phyloP scores from a whole-genome alignment of 2,329 filamentous ascomycete species.

The Beauveria rudraprayagi region DNA sequence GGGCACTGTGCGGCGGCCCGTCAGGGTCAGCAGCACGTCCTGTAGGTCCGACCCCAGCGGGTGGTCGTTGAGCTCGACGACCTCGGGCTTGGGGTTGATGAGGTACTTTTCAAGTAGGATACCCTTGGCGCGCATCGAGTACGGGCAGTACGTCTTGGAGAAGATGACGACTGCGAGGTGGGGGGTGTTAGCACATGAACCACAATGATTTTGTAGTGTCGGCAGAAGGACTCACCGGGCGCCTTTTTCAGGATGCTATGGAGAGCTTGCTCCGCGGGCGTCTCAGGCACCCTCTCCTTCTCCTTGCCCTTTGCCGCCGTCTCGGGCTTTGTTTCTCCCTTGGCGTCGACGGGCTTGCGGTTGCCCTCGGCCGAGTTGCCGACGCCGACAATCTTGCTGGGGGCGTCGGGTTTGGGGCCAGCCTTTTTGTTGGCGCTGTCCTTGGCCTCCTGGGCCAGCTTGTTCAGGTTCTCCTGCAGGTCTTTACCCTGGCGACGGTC shows the following conservation, averaged over 20 bases:
- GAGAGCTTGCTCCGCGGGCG: slow-evolving; percentile 62
- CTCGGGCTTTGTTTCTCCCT: slow-evolving; percentile 6
- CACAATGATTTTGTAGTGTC: neutral
- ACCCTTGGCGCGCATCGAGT: slow-evolving; percentile 75
- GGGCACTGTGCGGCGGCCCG: slow-evolving; percentile 78
- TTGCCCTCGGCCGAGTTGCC: slow-evolving; percentile 50
- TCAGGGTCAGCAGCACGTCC: slow-evolving; percentile 60
- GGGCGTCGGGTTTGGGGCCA: slow-evolving; percentile 50
- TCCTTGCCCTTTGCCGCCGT: slow-evolving; percentile 10
- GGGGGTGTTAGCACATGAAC: neutral
- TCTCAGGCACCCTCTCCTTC: slow-evolving; percentile 36
- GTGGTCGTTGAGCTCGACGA: slow-evolving; percentile 86
- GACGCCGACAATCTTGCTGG: slow-evolving; percentile 49
- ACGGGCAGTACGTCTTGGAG: slow-evolving; percentile 88
- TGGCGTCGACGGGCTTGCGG: slow-evolving; percentile 25
- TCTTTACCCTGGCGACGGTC: slow-evolving; percentile 41
- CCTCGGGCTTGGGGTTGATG: slow-evolving; percentile 72
- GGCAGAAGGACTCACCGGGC: slow-evolving; percentile 53
- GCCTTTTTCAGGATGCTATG: slow-evolving; percentile 74
- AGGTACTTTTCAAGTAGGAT: slow-evolving; percentile 77
- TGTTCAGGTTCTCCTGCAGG: slow-evolving; percentile 55
- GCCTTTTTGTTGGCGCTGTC: slow-evolving; percentile 60
- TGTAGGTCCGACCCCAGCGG: slow-evolving; percentile 67
- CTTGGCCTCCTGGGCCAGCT: slow-evolving; percentile 62
- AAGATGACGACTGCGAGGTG: slow-evolving; percentile 75